Evolutionary conservation across 2,329 filamentous ascomycete species (phyloP), one percentile per base, ranked within the genome.

Genomic region (Gliomastix tumulicola): DNA sequence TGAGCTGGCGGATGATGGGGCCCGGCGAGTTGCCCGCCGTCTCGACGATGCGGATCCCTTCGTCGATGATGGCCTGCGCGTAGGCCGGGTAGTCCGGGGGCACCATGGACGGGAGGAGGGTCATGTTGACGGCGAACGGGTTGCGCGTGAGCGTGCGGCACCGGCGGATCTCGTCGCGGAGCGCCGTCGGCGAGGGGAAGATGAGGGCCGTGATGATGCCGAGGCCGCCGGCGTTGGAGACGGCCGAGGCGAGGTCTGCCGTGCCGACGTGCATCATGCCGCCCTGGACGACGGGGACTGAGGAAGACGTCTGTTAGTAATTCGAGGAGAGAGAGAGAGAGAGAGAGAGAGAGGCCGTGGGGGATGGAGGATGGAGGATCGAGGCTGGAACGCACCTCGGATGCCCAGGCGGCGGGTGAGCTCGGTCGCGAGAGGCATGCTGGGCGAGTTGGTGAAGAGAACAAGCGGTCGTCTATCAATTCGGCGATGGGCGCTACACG

Each of bases 51-150:
- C 76, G 78, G 63, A 97, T 73, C 39, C 88, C 89, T 67, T 96
- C 89, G 55, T 96, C 89, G 55, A 98, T 89, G 55, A 94, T 81
- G 37, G 89, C 86, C 62, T 87, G 85, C 20, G 90, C 88, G 65
- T 94, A 98, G 42, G 87, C 90, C 43, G 68, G 76, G 61, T 98
- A 98, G 71, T 97, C 83, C 6, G 92, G 92, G 7, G 92, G 88
- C 9, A 88, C 82, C 50, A 97, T 76, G 38, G 89, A 76, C 20
- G 92, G 92, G 32, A 97, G 82, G 43, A 97, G 82, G 8, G 92
- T 98, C 49, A 97, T 77, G 67, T 98, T 98, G 51, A 97, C 90
- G 53, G 75, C 92, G 61, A 98, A 97, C 15, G 86, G 86, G 46
- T 79, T 74, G 44, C 71, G 69, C 39, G 86, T 92, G 69, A 97